Percentiles rank a stretch among this genome's conserved stretches.
Conservation (phyloP, 305 asterid species). For the Fraxinus albicans region DNA sequence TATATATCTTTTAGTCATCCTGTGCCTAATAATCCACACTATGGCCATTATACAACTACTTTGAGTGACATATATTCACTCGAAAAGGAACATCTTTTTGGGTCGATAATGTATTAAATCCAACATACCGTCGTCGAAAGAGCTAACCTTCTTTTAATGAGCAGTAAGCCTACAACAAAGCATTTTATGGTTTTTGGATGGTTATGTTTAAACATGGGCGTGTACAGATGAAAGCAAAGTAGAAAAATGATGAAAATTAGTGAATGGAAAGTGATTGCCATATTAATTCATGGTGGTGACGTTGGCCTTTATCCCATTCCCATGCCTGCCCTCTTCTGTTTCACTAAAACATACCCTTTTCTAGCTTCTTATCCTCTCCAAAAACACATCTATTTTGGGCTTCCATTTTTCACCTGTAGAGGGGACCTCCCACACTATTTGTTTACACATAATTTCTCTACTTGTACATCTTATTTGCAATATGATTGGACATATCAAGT, state of each 20-base stretch:
- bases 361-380: conserved; percentile 34
- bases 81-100: neutral
- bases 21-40: neutral
- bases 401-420: conserved; percentile 36
- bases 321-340: conserved; percentile 21
- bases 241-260: conserved; percentile 21
- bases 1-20: neutral
- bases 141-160: neutral
- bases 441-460: neutral
- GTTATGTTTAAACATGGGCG: neutral
- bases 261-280: conserved; percentile 23
- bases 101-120: neutral
- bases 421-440: conserved; percentile 6
- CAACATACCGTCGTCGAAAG: neutral
- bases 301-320: conserved; percentile 28
- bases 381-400: conserved; percentile 29
- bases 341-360: conserved; percentile 30
- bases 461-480: neutral
- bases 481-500: neutral
- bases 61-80: neutral
- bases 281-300: conserved; percentile 24
- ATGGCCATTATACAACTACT: neutral
- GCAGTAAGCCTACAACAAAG: neutral
- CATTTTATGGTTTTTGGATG: neutral
- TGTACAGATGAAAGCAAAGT: neutral